Base-by-base conservation (phyloP, 768 basidiomycete species). In the Lactarius sanguifluus region DNA sequence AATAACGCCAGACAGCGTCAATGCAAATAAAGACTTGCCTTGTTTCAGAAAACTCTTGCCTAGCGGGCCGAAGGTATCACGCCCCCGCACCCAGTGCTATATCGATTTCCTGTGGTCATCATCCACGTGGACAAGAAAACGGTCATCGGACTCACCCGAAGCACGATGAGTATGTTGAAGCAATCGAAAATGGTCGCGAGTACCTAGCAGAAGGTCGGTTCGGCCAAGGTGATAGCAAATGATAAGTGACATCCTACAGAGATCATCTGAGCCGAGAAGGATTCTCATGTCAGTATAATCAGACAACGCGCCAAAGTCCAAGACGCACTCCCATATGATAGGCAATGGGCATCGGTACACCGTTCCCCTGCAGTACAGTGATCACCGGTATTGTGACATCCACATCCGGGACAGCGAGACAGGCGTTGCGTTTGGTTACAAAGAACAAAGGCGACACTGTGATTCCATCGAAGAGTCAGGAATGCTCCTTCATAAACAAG, bases 41-140 rank as follows among this genome's bases (percentile, higher is more conserved):
- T 70, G 69, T 57, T 65, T 67, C 47, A 70, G 36, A 43, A 70
- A 65, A 47, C 56, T 64, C 36, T 61, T 25, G 36, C 68, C 69
- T 25, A 71, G 61, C 13, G 62, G 60, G 16, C 67, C 64, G 9
- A 56, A 58, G 16, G 59, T 41, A 36, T 62, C 66, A 13, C 43
- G 70, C 47, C 59, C 34, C 9, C 34, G 32, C 52, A 70, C 2
- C 47, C 62, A 69, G 50, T 69, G 32, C 70, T 70, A 47, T 13
- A 20, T 15, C 6, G 23, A 10, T 52, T 36, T 5, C 30, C 13
- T 12, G 12, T 8, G 54, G n/a, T 30, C 30, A 36, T 16, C 20
- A 50, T 5, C 34, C 16, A 58, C 30, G 30, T 45, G 23, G 40
- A 18, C 25, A n/a, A 34, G 16, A 12, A 15, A 36, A 41, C 16